These are phyloP conservation scores for Xylaria flabelliformis DNA, from an alignment of 495 filamentous ascomycete species.

Conservation along the genomic window DNA sequence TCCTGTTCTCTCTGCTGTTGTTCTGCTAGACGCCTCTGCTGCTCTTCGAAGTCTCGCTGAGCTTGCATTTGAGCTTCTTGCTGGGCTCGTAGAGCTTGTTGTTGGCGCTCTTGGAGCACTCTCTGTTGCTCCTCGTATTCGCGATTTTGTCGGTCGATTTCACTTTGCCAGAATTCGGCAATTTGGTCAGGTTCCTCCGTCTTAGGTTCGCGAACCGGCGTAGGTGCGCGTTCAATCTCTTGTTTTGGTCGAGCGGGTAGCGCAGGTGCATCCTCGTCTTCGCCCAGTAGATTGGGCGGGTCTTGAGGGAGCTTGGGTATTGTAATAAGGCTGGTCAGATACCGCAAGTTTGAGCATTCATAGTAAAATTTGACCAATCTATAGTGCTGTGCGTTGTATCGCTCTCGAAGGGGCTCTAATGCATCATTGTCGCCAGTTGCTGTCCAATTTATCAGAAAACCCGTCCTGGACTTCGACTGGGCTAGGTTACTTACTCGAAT, in stretches of 20 bases:
- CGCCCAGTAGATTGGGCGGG: slow-evolving; percentile 83
- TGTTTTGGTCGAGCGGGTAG: slow-evolving; percentile 82
- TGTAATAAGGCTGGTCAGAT: slow-evolving; percentile 93
- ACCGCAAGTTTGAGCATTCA: slow-evolving; percentile 96
- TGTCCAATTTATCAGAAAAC: slow-evolving; percentile 46
- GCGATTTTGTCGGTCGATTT: slow-evolving; percentile 86
- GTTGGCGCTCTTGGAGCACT: slow-evolving; percentile 82
- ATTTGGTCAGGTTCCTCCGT: slow-evolving; percentile 89
- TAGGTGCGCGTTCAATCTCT: slow-evolving; percentile 68
- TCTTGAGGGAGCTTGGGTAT: slow-evolving; percentile 95
- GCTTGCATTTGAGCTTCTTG: slow-evolving; percentile 80
- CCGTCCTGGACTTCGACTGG: slow-evolving; percentile 22
- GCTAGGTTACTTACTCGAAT: slow-evolving; percentile 72
- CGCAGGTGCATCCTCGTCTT: slow-evolving; percentile 82
- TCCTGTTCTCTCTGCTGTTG: slow-evolving; percentile 91
- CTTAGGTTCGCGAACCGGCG: slow-evolving; percentile 68
- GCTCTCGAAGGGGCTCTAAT: slow-evolving; percentile 81
- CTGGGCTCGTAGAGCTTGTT: slow-evolving; percentile 66
- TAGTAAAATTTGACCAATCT: slow-evolving; percentile 97
- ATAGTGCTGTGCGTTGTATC: slow-evolving; percentile 95
- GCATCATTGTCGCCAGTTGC: slow-evolving; percentile 95
- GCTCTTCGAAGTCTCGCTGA: slow-evolving; percentile 92
- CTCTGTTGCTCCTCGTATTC: slow-evolving; percentile 94
- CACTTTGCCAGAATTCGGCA: slow-evolving; percentile 96
- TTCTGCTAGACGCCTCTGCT: slow-evolving; percentile 85